These are phyloP conservation scores for Plasmodium berghei DNA, from an alignment of 169 alveolate species.

Conservation along the genomic window DNA sequence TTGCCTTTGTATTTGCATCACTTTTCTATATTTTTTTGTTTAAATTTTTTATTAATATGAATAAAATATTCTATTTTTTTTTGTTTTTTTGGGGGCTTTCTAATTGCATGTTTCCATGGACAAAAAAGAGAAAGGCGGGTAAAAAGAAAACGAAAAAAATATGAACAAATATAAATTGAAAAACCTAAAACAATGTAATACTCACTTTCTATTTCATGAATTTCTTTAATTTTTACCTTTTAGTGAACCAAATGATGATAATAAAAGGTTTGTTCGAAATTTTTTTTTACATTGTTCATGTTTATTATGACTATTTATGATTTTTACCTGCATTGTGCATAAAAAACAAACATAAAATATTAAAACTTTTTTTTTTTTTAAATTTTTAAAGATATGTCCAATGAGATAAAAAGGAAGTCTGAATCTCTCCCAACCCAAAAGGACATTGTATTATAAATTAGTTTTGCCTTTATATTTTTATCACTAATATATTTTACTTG, in stretches of 20 bases:
- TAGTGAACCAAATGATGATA: constrained; percentile 59
- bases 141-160: not conserved
- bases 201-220: not conserved
- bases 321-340: too few relatives aligned
- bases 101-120: constrained; percentile 63
- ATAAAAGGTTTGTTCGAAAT: constrained; percentile 40
- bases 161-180: not conserved
- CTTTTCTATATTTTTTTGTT: not conserved
- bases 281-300: not conserved
- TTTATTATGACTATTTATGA: too few relatives aligned
- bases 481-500: not conserved
- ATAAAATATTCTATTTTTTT: constrained; percentile 6
- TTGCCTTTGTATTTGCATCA: too few relatives aligned
- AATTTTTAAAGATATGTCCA: constrained; percentile 40
- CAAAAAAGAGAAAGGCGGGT: constrained; percentile 67
- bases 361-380: not conserved
- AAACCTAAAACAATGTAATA: not conserved
- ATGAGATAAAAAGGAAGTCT: constrained; percentile 28
- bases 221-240: not conserved
- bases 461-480: not conserved
- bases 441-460: constrained; percentile 19
- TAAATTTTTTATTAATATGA: constrained; percentile 24
- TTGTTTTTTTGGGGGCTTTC: constrained; percentile 22
- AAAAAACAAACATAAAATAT: not conserved
- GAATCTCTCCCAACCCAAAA: constrained; percentile 42